These are phyloP conservation scores for Trichoderma hamatum DNA, from an alignment of 2,329 filamentous ascomycete genomes.

Conservation along the genomic window DNA sequence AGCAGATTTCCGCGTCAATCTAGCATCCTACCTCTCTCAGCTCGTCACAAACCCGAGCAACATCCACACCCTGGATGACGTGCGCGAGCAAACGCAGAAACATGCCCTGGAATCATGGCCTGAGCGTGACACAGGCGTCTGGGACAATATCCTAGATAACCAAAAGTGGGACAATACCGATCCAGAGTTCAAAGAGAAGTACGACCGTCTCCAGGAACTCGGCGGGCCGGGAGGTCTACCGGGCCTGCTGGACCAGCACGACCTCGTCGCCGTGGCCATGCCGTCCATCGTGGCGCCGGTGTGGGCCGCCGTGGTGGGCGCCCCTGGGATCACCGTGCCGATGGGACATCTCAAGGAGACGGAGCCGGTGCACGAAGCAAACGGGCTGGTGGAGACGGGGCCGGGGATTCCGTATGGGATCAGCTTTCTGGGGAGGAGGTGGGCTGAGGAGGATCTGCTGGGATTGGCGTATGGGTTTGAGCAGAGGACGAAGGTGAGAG, in stretches of 20 bases:
- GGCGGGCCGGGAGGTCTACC: slow-evolving; percentile 63
- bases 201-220: slow-evolving; percentile 53
- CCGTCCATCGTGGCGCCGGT: slow-evolving; percentile 48
- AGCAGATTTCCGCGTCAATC: slow-evolving; percentile 61
- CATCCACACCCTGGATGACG: slow-evolving; percentile 54
- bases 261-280: slow-evolving; percentile 62
- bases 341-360: slow-evolving; percentile 38
- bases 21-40: slow-evolving; percentile 58
- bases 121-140: slow-evolving; percentile 58
- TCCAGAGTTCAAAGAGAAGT: slow-evolving; percentile 54
- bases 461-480: slow-evolving; percentile 69
- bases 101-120: slow-evolving; percentile 62
- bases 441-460: slow-evolving; percentile 60
- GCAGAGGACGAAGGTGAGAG: slow-evolving; percentile 48
- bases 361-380: slow-evolving; percentile 5
- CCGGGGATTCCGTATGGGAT: slow-evolving; percentile 52
- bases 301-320: slow-evolving; percentile 32
- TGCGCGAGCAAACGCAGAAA: slow-evolving; percentile 58
- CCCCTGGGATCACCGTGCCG: slow-evolving; percentile 61
- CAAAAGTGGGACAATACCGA: slow-evolving; percentile 59
- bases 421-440: slow-evolving; percentile 60
- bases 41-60: slow-evolving; percentile 58
- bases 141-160: slow-evolving; percentile 53
- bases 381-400: slow-evolving; percentile 24
- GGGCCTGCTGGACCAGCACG: slow-evolving; percentile 57